Conservation (phyloP, 352 stramenopile species). For the Globisporangium perplexum region DNA sequence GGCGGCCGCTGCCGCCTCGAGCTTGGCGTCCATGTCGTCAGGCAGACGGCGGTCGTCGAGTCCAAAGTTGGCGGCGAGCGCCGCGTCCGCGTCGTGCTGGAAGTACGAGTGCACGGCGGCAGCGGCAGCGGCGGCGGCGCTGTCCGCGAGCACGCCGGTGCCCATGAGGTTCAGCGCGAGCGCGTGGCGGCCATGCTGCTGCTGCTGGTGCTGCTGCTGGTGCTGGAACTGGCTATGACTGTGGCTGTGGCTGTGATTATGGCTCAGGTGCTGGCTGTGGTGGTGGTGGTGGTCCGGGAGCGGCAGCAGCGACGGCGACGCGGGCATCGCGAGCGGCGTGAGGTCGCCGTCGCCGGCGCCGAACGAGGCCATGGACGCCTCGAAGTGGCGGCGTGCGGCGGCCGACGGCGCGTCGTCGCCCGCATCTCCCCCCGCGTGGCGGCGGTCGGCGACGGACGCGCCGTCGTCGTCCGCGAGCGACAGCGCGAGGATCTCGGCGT, state of each 20-base stretch:
- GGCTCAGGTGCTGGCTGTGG: conserved; percentile 10
- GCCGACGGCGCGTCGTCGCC: background rate
- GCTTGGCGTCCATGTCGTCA: conserved; percentile 14
- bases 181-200: conserved; percentile 9
- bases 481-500: conserved; percentile 36
- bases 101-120: conserved; percentile 37
- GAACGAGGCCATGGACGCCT: conserved; percentile 18
- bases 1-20: conserved; percentile 5
- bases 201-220: conserved; percentile 1
- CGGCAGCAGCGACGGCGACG: conserved; percentile 41
- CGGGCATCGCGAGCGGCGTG: conserved; percentile 34
- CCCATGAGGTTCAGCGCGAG: conserved; percentile 12
- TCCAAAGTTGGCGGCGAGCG: conserved; percentile 7
- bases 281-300: conserved; percentile 18
- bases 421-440: background rate
- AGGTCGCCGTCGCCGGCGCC: conserved; percentile 13
- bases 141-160: conserved; percentile 5
- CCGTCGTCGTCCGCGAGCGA: conserved; percentile 25
- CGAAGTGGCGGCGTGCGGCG: conserved; percentile 11
- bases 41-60: conserved; percentile 40
- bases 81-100: conserved; percentile 19
- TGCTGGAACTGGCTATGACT: conserved; percentile 1
- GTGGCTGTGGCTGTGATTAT: background rate
- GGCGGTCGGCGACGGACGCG: background rate
- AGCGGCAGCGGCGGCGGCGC: conserved; percentile 3